Evolutionary conservation across 371 early-diverging fungal species (phyloP), one percentile per base, ranked within the genome.

Genomic region (Mortierella sp.): DNA sequence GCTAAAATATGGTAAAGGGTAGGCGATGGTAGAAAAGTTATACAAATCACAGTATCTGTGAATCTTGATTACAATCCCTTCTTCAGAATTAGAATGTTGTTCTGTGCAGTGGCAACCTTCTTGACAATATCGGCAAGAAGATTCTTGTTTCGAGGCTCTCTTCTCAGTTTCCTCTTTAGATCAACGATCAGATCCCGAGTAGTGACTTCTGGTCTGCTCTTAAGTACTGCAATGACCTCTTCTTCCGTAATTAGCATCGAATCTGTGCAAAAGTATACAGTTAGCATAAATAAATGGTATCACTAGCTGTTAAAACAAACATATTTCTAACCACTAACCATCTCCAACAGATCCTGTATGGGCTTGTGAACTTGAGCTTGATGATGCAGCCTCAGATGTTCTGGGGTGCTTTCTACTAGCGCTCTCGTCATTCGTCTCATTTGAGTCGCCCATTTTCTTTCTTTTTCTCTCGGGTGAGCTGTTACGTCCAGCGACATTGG

Each of bases 151-250:
- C 85, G 83, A 2, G 84, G 84, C 43, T 92, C 89, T 57, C 86
- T 91, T 84, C 87, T 89, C 72, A 93, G 88, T 64, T 92, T 90
- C 66, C 84, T 89, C 61, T 91, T 88, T 80, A 93, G 86, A 22
- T 83, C 85, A 63, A 86, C 79, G 49, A 93, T 85, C 54, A 93
- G 86, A 40, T 92, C 92, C 68, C 91, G 90, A 42, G 91, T 90
- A 0, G 90, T 89, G 84, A 90, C 84, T 26, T 58, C 64, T 43
- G 84, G 83, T 7, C 83, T 78, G 56, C 82, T 86, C 59, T 85
- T 89, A 61, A 91, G 88, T 10, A 91, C 64, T 1, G 87, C 84
- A 28, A 91, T 84, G 0, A 93, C 90, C 76, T 93, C 93, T 32
- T 87, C 85, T 64, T 92, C 91, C 17, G 92, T 92, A 54, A 93